A percentile compares a stretch with the other conserved stretches of the same genome.
Evolutionary conservation across 805 yeast genomes (phyloP).

Genomic region (Lipomyces yamadae): DNA sequence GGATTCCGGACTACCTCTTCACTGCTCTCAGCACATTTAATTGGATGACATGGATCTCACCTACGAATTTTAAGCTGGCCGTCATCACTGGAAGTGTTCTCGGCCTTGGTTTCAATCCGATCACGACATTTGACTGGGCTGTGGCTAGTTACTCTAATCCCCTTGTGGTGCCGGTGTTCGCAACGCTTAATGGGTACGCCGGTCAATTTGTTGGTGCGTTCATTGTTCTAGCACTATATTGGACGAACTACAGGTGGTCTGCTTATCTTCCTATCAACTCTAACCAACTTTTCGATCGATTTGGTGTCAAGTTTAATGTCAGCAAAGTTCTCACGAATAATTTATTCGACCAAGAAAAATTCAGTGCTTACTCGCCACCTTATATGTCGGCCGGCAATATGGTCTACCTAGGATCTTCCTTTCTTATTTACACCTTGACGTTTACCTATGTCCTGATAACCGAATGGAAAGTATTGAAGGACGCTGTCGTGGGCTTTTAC

Average conservation of each 20-base stretch:
- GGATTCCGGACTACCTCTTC: slow-evolving; percentile 71
- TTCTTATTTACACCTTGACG: slow-evolving; percentile 61
- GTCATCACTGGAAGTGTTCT: slow-evolving; percentile 59
- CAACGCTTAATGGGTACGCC: slow-evolving; percentile 50
- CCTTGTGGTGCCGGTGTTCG: slow-evolving; percentile 61
- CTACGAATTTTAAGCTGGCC: slow-evolving; percentile 55
- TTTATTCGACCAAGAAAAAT: slow-evolving; percentile 54
- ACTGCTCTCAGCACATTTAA: slow-evolving; percentile 64
- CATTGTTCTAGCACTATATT: slow-evolving; percentile 51
- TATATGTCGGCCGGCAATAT: slow-evolving; percentile 67
- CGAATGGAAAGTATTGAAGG: slow-evolving; percentile 16
- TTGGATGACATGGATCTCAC: slow-evolving; percentile 52
- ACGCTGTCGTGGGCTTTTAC: slow-evolving; percentile 3
- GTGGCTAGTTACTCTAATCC: slow-evolving; percentile 60
- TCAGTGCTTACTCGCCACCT: slow-evolving; percentile 65
- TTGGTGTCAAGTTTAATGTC: slow-evolving; percentile 55
- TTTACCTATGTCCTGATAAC: slow-evolving; percentile 48
- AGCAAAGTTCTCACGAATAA: slow-evolving; percentile 52
- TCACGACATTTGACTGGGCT: slow-evolving; percentile 57
- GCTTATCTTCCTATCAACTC: slow-evolving; percentile 53
- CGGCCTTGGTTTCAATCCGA: slow-evolving; percentile 56
- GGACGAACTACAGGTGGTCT: slow-evolving; percentile 45
- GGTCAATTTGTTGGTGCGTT: slow-evolving; percentile 44
- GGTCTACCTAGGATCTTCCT: slow-evolving; percentile 62
- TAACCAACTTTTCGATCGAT: slow-evolving; percentile 58